phyloP scores from a whole-genome alignment of 345 rosid species.

The Angophora floribunda region DNA sequence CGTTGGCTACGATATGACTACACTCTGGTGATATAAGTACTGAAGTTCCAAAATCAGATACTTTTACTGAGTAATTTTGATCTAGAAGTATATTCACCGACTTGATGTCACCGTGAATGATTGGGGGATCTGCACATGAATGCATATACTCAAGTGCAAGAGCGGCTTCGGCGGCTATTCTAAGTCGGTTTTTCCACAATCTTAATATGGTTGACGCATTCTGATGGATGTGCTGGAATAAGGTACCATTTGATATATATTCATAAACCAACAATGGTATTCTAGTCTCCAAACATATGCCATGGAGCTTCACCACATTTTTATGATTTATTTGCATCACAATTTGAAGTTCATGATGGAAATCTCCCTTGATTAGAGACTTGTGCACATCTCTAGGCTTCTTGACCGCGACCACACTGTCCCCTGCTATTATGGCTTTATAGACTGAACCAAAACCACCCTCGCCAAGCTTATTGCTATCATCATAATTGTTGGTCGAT shows the following conservation, averaged over 20 bases:
- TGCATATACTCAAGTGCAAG: background rate
- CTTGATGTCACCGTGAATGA: background rate
- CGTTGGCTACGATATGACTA: background rate
- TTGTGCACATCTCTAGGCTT: background rate
- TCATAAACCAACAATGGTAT: background rate
- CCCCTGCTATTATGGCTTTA: background rate
- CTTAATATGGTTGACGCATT: background rate
- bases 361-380: background rate
- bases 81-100: background rate
- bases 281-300: background rate
- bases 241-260: background rate
- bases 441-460: too few relatives aligned
- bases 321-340: background rate
- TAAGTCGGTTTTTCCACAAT: fast-evolving
- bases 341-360: background rate
- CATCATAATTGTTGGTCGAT: background rate
- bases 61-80: background rate
- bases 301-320: background rate
- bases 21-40: background rate
- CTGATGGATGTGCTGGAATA: background rate
- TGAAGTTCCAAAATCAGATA: background rate
- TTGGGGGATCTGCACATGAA: fast-evolving
- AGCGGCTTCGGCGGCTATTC: fast-evolving
- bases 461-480: background rate
- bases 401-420: background rate